These are phyloP conservation scores for Trichopus zeylanicus DNA, from an alignment of 116 monocot species.

Conservation along the genomic window DNA sequence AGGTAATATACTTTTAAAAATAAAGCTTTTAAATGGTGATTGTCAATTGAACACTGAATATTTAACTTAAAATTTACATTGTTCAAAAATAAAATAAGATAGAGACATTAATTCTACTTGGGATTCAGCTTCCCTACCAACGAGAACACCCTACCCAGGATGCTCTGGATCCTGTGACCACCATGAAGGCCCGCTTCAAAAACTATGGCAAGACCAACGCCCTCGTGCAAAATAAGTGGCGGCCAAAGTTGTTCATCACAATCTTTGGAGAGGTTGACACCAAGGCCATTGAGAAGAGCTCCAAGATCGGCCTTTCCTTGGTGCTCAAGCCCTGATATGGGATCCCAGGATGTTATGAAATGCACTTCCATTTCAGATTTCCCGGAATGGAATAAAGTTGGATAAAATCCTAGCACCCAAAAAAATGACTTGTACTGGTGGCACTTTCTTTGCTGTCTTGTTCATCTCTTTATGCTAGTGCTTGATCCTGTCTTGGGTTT, in stretches of 20 bases:
- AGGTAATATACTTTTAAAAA: too few relatives aligned
- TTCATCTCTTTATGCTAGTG: not conserved
- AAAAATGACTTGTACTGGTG: not conserved
- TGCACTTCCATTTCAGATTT: slow-evolving; percentile 4
- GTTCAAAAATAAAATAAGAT: too few relatives aligned
- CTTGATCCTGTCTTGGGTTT: not conserved
- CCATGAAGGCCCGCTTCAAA: slow-evolving; percentile 71
- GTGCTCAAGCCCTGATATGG: slow-evolving; percentile 55
- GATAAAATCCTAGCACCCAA: not conserved
- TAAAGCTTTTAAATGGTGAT: too few relatives aligned
- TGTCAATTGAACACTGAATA: too few relatives aligned
- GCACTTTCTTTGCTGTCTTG: not conserved
- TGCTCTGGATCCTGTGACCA: slow-evolving; percentile 70
- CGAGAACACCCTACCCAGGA: slow-evolving; percentile 80
- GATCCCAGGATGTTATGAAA: not conserved
- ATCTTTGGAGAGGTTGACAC: slow-evolving; percentile 89
- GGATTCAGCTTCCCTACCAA: slow-evolving; percentile 70
- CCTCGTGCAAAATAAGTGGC: slow-evolving; percentile 82
- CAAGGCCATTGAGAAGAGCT: slow-evolving; percentile 89
- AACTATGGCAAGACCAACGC: slow-evolving; percentile 75
- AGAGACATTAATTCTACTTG: too few relatives aligned
- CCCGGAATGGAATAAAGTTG: slow-evolving; percentile 5
- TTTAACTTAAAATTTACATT: too few relatives aligned
- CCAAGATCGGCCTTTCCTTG: slow-evolving; percentile 81
- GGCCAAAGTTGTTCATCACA: slow-evolving; percentile 68